Percentiles rank a stretch among this genome's conserved stretches.
These are phyloP conservation scores for Stemphylium lycopersici DNA, from an alignment of 2,329 filamentous ascomycete genomes.

Conservation along the genomic window DNA sequence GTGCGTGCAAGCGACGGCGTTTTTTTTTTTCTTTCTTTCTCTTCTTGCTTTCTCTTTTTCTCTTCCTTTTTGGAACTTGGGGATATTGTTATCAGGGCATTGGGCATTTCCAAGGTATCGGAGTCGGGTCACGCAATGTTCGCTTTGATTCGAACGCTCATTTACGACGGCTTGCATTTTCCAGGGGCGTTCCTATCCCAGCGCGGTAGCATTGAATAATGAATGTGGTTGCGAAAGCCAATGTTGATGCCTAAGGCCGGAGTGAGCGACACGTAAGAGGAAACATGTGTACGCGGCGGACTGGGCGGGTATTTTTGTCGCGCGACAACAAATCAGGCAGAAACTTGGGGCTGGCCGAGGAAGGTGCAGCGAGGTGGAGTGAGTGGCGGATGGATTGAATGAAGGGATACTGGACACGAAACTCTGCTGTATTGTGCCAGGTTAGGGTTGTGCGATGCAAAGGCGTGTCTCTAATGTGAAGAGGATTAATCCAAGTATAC, in stretches of 20 bases:
- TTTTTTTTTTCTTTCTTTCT: constrained; percentile 14
- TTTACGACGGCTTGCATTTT: constrained; percentile 32
- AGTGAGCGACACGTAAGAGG: constrained; percentile 29
- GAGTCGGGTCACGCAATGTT: constrained; percentile 22
- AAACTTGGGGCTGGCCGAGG: constrained; percentile 5
- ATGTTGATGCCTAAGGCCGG: constrained; percentile 20
- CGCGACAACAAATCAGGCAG: constrained; percentile 5
- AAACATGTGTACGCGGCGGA: constrained; percentile 15
- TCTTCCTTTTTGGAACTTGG: constrained; percentile 9
- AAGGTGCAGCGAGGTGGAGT: not conserved
- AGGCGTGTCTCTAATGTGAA: not conserved
- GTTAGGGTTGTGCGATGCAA: no score
- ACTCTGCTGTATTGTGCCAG: no score
- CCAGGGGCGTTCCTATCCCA: constrained; percentile 14
- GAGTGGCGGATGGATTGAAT: not conserved
- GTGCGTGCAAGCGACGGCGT: constrained; percentile 38
- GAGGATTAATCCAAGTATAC: not conserved
- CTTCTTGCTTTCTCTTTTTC: no score
- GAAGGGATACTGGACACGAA: no score
- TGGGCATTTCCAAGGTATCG: constrained; percentile 42
- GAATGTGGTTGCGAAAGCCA: constrained; percentile 19
- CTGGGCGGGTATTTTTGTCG: constrained; percentile 1
- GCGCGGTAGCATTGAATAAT: constrained; percentile 20
- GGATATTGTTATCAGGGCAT: constrained; percentile 34
- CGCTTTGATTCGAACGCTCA: constrained; percentile 31